Conservation (phyloP, 371 early-diverging fungal species). For the Mucor circinelloides region DNA sequence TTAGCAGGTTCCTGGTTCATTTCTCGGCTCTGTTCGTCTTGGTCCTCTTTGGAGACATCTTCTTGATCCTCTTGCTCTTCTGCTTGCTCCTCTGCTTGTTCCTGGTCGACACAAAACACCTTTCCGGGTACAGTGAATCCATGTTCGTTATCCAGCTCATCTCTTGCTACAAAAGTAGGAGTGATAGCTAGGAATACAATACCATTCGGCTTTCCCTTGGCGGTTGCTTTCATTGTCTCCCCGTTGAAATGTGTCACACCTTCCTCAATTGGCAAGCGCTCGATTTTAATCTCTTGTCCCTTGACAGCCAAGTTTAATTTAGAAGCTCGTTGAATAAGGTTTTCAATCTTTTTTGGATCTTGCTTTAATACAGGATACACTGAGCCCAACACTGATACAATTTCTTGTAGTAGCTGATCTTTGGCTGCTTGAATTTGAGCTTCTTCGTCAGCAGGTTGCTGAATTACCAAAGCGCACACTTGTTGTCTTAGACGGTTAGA, state of each 20-base stretch:
- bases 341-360: slow-evolving; percentile 36
- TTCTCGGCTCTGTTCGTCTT: background rate
- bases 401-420: slow-evolving; percentile 18
- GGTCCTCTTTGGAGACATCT: background rate
- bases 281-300: slow-evolving; percentile 45
- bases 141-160: slow-evolving; percentile 45
- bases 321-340: slow-evolving; percentile 32
- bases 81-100: background rate
- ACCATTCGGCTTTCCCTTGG: slow-evolving; percentile 37
- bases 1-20: background rate
- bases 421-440: slow-evolving; percentile 26
- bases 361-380: slow-evolving; percentile 37
- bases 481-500: slow-evolving; percentile 46
- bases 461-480: slow-evolving; percentile 38
- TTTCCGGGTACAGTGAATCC: slow-evolving; percentile 46
- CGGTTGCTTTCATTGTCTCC: slow-evolving; percentile 37
- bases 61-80: background rate
- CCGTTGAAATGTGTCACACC: slow-evolving; percentile 31
- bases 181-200: slow-evolving; percentile 35
- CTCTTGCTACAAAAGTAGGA: slow-evolving; percentile 42
- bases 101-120: slow-evolving; percentile 34
- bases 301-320: slow-evolving; percentile 48
- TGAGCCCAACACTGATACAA: slow-evolving; percentile 19
- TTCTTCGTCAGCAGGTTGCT: slow-evolving; percentile 42
- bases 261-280: slow-evolving; percentile 33